A percentile compares a stretch with the other conserved stretches of the same genome.
Evolutionary conservation across 2,329 filamentous ascomycete genomes (phyloP).

Genomic region (Aulographum hederae): DNA sequence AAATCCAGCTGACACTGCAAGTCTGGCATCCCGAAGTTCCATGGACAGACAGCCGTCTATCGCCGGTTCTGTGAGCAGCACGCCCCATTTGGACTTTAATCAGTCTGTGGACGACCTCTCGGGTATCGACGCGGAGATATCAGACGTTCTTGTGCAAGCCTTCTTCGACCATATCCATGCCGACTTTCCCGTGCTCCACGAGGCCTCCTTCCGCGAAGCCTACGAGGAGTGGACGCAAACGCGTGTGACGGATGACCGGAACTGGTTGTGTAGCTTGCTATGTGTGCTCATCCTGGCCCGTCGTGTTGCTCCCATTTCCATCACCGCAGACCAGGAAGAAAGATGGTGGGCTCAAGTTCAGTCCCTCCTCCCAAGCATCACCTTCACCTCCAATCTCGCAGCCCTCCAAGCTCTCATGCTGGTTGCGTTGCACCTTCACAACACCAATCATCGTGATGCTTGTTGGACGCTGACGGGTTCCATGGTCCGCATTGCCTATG

Average conservation of each 20-base stretch:
- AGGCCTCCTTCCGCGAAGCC: constrained; percentile 22
- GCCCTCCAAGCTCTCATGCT: constrained; percentile 25
- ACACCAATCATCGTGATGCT: constrained; percentile 24
- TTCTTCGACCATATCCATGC: constrained; percentile 24
- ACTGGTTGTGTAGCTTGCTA: constrained; percentile 23
- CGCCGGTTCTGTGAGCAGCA: constrained; percentile 5
- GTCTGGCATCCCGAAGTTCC: constrained; percentile 2
- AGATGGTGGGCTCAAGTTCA: constrained; percentile 24
- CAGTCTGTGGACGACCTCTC: constrained; percentile 9
- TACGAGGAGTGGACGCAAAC: constrained; percentile 18
- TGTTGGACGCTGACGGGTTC: constrained; percentile 26
- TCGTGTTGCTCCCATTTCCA: constrained; percentile 14
- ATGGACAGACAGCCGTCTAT: neutral
- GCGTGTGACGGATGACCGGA: constrained; percentile 16
- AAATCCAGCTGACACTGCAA: constrained; percentile 17
- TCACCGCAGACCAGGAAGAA: constrained; percentile 20
- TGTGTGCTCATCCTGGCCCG: constrained; percentile 23
- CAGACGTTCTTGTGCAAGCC: constrained; percentile 18
- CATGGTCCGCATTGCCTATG: constrained; percentile 24
- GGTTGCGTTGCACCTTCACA: constrained; percentile 24
- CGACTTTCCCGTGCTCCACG: constrained; percentile 25
- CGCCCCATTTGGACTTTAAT: constrained; percentile 9
- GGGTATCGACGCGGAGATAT: constrained; percentile 8
- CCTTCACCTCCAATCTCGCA: constrained; percentile 23
- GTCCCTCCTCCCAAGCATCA: constrained; percentile 20